Base-by-base conservation (phyloP, 768 basidiomycete genomes). In the Pisolithus tinctorius region DNA sequence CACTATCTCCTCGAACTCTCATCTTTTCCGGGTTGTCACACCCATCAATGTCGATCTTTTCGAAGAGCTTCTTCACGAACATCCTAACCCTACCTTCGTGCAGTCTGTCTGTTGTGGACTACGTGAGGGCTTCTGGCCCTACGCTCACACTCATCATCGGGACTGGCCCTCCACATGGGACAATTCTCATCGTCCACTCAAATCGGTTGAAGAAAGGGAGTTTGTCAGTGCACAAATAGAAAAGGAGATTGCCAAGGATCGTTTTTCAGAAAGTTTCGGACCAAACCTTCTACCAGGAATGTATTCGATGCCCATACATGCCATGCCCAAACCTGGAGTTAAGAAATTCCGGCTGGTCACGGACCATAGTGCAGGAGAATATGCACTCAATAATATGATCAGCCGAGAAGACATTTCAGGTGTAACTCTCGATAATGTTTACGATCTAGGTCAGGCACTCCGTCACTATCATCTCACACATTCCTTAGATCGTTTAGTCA, bases 101-200 rank as follows among this genome's bases (percentile, higher is more conserved):
- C 4, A 55, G 0, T 76, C 70, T 0, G 67, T 76, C 0, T 34
- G 53, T 7, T 7, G 27, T 0, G 63, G 63, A 0, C 58, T 79
- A 0, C 51, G 58, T 0, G 56, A 71, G 2, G 76, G 77, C 1
- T 77, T 77, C 56, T 78, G 75, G 76, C 77, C 76, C 0, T 72
- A 52, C 49, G 71, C 70, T 0, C 52, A 69, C 14, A 68, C 67
- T 5, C 45, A 43, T 38, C 37, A 6, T 20, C 47, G 42, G 1
- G 51, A 23, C 4, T 62, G 59, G 27, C 70, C 66, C 16, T 46
- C 36, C 6, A 63, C 59, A 0, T 54, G 55, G 23, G 67, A 71
- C 42, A 59, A 52, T 38, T 63, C 63, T 8, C 23, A 44, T 45
- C 57, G 46, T 34, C 56, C 55, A 0, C 55, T 62, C 68, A 30